Evolutionary conservation across 768 basidiomycete species (phyloP).

Genomic region (Coprinopsis strossmayeri): DNA sequence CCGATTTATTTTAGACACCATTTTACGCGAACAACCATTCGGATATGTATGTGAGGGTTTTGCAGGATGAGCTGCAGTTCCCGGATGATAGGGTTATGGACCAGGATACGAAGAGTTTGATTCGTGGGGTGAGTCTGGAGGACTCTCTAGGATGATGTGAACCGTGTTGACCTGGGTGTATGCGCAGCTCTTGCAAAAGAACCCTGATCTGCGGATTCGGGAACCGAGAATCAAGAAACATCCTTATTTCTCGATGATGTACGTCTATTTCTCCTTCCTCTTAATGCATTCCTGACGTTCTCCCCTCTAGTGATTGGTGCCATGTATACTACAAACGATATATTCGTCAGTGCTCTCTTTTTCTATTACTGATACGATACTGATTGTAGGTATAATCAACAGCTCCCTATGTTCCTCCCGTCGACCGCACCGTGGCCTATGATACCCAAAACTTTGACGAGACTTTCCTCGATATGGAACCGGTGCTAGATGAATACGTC

Average conservation of each 20-base stretch:
- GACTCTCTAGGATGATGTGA: too few relatives aligned
- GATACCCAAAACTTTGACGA: conserved; percentile 99
- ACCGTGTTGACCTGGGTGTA: too few relatives aligned
- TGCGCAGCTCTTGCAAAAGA: conserved; percentile 92
- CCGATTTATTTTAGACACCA: conserved; percentile 54
- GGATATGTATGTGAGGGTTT: conserved; percentile 90
- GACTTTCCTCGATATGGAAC: conserved; percentile 93
- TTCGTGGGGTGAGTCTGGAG: conserved; percentile 72
- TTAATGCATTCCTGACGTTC: conserved; percentile 10
- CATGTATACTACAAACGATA: conserved; percentile 93
- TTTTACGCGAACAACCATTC: conserved; percentile 91
- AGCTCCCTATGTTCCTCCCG: conserved; percentile 92
- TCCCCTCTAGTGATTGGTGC: conserved; percentile 69
- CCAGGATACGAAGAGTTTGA: conserved; percentile 89
- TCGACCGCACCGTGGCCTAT: conserved; percentile 84
- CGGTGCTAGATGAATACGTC: conserved; percentile 70
- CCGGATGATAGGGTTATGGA: conserved; percentile 91
- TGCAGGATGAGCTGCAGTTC: conserved; percentile 86
- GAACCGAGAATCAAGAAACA: conserved; percentile 93
- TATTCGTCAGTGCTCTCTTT: conserved; percentile 59
- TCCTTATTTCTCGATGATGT: conserved; percentile 95
- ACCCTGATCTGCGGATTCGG: conserved; percentile 84
- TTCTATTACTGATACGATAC: conserved; percentile 1
- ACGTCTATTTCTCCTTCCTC: conserved; percentile 24
- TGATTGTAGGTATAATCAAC: conserved; percentile 11